Conservation (phyloP, 257 asterid genomes). For the Rauvolfia tetraphylla region DNA sequence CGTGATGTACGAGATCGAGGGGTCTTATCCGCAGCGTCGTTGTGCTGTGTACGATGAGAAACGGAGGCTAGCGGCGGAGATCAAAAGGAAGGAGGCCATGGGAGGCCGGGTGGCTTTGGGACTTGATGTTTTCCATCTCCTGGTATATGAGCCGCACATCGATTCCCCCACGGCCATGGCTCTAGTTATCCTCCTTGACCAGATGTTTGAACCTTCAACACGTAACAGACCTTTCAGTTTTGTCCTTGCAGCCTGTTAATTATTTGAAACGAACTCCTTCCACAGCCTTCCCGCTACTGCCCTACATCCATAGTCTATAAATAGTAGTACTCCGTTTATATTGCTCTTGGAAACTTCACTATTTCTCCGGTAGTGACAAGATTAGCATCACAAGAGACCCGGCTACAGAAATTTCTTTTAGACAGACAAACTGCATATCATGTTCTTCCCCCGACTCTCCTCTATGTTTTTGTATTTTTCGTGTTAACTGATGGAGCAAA, state of each 20-base stretch:
- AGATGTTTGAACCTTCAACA: constrained; percentile 49
- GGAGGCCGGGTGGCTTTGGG: constrained; percentile 48
- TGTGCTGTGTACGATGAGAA: constrained; percentile 49
- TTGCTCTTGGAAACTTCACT: no score
- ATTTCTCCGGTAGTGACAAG: no score
- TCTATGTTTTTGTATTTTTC: neutral
- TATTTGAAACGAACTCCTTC: neutral
- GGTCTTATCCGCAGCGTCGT: constrained; percentile 48
- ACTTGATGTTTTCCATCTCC: constrained; percentile 53
- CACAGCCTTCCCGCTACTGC: no score
- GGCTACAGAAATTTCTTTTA: neutral
- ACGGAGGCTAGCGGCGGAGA: constrained; percentile 56
- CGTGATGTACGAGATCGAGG: constrained; percentile 42
- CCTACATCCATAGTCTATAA: no score
- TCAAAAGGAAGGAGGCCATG: constrained; percentile 57
- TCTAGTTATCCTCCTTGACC: constrained; percentile 63
- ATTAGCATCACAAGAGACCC: neutral
- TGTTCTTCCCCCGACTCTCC: neutral
- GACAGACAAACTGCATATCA: neutral
- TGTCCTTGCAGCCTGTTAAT: neutral
- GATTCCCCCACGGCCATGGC: constrained; percentile 56
- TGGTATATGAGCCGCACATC: constrained; percentile 47
- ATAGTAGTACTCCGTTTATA: no score
- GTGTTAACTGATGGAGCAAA: neutral
- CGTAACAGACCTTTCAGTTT: neutral